Base-by-base conservation (phyloP, 371 early-diverging fungal genomes). In the Zychaea mexicana region DNA sequence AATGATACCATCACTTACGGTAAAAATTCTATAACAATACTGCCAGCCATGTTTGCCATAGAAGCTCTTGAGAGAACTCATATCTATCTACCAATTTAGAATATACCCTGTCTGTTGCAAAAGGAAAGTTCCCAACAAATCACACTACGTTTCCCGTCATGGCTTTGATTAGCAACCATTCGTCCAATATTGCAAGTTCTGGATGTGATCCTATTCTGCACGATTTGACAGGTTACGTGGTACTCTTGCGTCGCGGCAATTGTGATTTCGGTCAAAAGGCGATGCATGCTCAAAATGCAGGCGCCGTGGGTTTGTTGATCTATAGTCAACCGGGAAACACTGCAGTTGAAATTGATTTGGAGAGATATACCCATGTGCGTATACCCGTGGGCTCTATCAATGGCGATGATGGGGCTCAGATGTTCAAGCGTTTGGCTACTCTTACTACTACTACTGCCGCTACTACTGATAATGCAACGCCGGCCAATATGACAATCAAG, bases 241-340 rank as follows among this genome's bases (percentile, higher is more conserved):
- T 71, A 3, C 42, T 65, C 27, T 59, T 62, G 12, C 45, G 46
- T 17, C 68, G 55, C 1, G 68, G 63, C 1, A n/a, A 33, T 17
- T 62, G 63, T 28, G 64, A 58, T 5, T 68, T 62, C 45, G 60
- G 60, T n/a, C 54, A 62, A 53, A 68, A 63, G 46, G 68, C 68
- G 21, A 59, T 57, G 47, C 46, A 63, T 22, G 59, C 57, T 26
- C 68, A 68, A 54, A 63, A 54, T 17, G 68, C 63, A 7, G 68
- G 68, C 33, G 68, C 57, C 2, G 24, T 31, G 19, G 68, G 63
- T 8, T 46, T 68, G 38, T 13, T 68, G 7, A 28, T 68, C 19
- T 58, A 60, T 21, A 30, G 27, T 46, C 30, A 30, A 27, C 27
- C 15, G 4, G 63, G 22, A n/a, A 47, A 60, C 21, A 52, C 30